These are phyloP conservation scores for Aspergillus ibericus DNA, from an alignment of 2,329 filamentous ascomycete genomes.

Conservation along the genomic window DNA sequence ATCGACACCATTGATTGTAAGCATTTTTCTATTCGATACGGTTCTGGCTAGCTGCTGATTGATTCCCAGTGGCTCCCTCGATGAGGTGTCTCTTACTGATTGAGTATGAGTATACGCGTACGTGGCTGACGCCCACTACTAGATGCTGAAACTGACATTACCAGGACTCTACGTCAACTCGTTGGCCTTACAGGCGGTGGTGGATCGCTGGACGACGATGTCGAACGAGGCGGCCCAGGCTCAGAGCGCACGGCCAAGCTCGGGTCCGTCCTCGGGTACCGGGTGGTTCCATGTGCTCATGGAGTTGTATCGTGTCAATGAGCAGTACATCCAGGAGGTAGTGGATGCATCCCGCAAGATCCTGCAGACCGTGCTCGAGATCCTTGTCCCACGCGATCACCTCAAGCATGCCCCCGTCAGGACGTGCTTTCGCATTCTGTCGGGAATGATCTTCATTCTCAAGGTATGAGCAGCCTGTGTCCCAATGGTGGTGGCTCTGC, in stretches of 20 bases:
- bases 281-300: slow-evolving; percentile 43
- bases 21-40: slow-evolving; percentile 12
- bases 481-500: neutral
- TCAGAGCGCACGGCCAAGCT: slow-evolving; percentile 26
- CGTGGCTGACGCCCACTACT: slow-evolving; percentile 23
- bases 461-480: slow-evolving; percentile 46
- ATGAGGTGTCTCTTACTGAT: slow-evolving; percentile 80
- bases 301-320: slow-evolving; percentile 57
- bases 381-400: slow-evolving; percentile 57
- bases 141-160: slow-evolving; percentile 9
- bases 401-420: slow-evolving; percentile 64
- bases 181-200: slow-evolving; percentile 87
- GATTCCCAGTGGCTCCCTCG: slow-evolving; percentile 51
- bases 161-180: slow-evolving; percentile 80
- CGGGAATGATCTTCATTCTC: slow-evolving; percentile 64
- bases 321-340: slow-evolving; percentile 62
- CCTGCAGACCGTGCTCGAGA: slow-evolving; percentile 60
- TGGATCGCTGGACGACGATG: slow-evolving; percentile 85
- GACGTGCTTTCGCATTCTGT: slow-evolving; percentile 65
- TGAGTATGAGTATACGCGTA: slow-evolving; percentile 91
- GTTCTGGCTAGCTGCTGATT: slow-evolving; percentile 21
- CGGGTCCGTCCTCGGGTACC: slow-evolving; percentile 31
- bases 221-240: slow-evolving; percentile 40
- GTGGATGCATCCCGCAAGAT: slow-evolving; percentile 63
- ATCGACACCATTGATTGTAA: slow-evolving; percentile 71